Base-by-base conservation (phyloP, 495 filamentous ascomycete species). In the Penicillium salamii region DNA sequence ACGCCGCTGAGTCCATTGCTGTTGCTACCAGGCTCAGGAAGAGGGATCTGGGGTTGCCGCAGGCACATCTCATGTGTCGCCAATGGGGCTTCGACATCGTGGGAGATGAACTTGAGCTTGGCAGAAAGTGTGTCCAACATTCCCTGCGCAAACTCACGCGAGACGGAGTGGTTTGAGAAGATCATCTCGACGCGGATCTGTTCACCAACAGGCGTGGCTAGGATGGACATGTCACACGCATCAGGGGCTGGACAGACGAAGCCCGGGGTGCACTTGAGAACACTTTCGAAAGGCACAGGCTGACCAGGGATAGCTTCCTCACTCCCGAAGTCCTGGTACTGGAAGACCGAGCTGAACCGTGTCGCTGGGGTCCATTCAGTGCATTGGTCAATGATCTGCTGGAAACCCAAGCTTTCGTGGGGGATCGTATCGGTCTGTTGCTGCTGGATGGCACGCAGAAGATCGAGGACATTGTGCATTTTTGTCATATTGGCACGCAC, bases 311-410 rank as follows among this genome's bases (percentile, higher is more conserved):
- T 39, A 11, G 40, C 53, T 19, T 52, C 53, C 5, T 47, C 53
- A 18, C 32, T 35, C 13, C 57, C 64, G 40, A 65, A 48, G 12
- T 70, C 46, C 54, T 70, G 64, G 32, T 72, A 60, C 32, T 71
- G 62, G 35, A 72, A 52, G 3, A 64, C 53, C 21, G 54, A 60
- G 41, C 53, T 57, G 55, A 69, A 71, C 20, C 50, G 49, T 12
- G 60, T 64, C 52, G 53, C 58, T n/a, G 56, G 44, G 13, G 76
- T 69, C 79, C 78, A 80, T 19, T 71, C 57, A 7, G 76, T 80
- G 56, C 77, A 81, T 7, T 69, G 39, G 12, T 69, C 51, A 14
- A 79, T 61, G 32, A 81, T 82, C 34, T 79, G 70, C 11, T 62
- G 54, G 60, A 76, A 73, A 1, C 76, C 77, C 2, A 79, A 54